Percentiles rank a stretch among this genome's conserved stretches.
Evolutionary conservation across 2,329 filamentous ascomycete species (phyloP).

Genomic region (Pseudocercospora vitis): DNA sequence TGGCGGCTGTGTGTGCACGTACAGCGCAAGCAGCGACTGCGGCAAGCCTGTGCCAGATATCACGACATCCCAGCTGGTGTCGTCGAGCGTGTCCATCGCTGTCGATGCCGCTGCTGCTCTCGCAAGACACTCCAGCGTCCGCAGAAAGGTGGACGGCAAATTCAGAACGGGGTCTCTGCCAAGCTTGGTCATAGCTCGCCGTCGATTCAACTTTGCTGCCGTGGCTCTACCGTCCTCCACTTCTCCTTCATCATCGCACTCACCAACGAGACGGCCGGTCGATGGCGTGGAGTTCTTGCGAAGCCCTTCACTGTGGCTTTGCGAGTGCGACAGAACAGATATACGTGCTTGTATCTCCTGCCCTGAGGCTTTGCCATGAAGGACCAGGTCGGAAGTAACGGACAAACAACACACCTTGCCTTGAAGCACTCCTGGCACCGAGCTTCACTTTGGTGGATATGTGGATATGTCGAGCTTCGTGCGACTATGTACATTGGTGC

Average conservation of each 20-base stretch:
- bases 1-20: conserved; percentile 35
- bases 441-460: too few species aligned
- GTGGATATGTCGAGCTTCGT: neutral
- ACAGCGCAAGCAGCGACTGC: conserved; percentile 56
- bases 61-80: conserved; percentile 54
- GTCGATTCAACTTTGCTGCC: neutral
- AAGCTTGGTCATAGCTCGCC: conserved; percentile 1
- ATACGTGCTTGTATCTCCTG: conserved; percentile 10
- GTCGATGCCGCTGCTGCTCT: conserved; percentile 6
- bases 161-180: neutral
- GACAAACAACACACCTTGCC: neutral
- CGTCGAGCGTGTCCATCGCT: conserved; percentile 52
- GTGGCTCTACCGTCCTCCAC: neutral
- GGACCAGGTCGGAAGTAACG: conserved; percentile 10
- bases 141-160: too few species aligned
- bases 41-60: conserved; percentile 55
- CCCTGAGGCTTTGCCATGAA: conserved; percentile 7
- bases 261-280: conserved; percentile 4
- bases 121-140: too few species aligned
- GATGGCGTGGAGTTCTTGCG: neutral
- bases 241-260: conserved; percentile 3
- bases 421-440: too few species aligned
- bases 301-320: conserved; percentile 9
- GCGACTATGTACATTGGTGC: neutral
- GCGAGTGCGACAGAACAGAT: conserved; percentile 6